phyloP scores from a whole-genome alignment of 108 stramenopile genomes.

The Asterionellopsis glacialis region DNA sequence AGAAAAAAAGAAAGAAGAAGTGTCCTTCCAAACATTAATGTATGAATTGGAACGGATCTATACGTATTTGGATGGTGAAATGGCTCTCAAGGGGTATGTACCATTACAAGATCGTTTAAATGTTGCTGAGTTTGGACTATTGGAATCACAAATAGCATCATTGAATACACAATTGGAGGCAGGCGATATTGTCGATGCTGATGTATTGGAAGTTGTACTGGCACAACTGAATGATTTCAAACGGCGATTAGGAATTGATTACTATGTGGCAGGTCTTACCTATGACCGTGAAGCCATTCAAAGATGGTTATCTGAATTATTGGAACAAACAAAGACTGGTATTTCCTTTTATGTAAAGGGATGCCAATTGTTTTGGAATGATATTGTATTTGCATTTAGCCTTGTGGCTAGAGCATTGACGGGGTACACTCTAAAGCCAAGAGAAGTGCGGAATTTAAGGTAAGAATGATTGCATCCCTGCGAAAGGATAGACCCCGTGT shows the following conservation, averaged over 20 bases:
- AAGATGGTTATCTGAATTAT: slow-evolving; percentile 54
- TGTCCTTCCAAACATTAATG: slow-evolving; percentile 66
- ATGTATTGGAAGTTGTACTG: slow-evolving; percentile 72
- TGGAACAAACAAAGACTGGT: slow-evolving; percentile 62
- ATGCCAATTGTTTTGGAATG: slow-evolving; percentile 69
- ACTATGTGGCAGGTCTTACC: slow-evolving; percentile 73
- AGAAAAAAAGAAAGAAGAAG: slow-evolving; percentile 54
- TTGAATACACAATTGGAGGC: slow-evolving; percentile 60
- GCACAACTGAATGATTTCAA: slow-evolving; percentile 89
- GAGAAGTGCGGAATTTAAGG: slow-evolving; percentile 93
- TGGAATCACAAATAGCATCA: slow-evolving; percentile 86
- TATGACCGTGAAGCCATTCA: slow-evolving; percentile 72
- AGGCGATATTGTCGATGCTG: slow-evolving; percentile 60
- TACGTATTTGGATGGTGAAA: slow-evolving; percentile 82
- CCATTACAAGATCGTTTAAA: slow-evolving; percentile 89
- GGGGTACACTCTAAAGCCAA: slow-evolving; percentile 91
- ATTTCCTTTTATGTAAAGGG: slow-evolving; percentile 84
- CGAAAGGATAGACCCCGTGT: no score
- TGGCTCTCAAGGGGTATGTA: slow-evolving; percentile 69
- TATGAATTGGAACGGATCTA: slow-evolving; percentile 92
- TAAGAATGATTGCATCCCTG: slow-evolving; percentile 21
- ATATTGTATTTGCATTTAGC: slow-evolving; percentile 72
- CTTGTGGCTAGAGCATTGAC: slow-evolving; percentile 82
- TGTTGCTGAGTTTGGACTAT: slow-evolving; percentile 94
- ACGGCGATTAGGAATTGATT: slow-evolving; percentile 88